Conservation (phyloP, 768 basidiomycete species). For the Sistotremastrum suecicum region DNA sequence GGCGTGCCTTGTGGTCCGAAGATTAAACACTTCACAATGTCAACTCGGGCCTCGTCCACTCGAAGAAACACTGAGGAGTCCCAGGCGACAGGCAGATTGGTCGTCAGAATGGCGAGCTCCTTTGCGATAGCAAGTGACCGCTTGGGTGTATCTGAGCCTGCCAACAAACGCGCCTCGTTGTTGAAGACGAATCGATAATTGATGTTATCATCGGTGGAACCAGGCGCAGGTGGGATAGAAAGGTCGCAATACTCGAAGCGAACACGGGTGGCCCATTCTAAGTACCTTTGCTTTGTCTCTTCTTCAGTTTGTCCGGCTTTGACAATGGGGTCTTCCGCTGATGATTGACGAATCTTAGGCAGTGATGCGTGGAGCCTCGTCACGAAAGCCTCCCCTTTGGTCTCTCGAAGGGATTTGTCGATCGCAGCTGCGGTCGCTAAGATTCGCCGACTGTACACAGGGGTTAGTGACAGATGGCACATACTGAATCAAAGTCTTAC, state of each 20-base stretch:
- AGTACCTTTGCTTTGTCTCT: slow-evolving; percentile 51
- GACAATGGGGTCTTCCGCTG: slow-evolving; percentile 25
- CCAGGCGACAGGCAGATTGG: slow-evolving; percentile 90
- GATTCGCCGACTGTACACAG: slow-evolving; percentile 42
- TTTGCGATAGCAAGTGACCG: slow-evolving; percentile 90
- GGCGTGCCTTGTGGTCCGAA: slow-evolving; percentile 92
- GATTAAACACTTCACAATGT: slow-evolving; percentile 83
- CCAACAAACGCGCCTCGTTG: slow-evolving; percentile 72
- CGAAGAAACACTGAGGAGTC: slow-evolving; percentile 87
- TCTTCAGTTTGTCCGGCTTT: slow-evolving; percentile 47
- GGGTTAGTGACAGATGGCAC: neutral
- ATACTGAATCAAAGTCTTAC: slow-evolving; percentile 6
- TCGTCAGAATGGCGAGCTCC: slow-evolving; percentile 90
- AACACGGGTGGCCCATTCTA: slow-evolving; percentile 70
- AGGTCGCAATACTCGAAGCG: slow-evolving; percentile 92
- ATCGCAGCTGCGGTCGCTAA: slow-evolving; percentile 71
- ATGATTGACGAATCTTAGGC: slow-evolving; percentile 51
- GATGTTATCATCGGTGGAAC: slow-evolving; percentile 32
- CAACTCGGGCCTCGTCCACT: slow-evolving; percentile 85
- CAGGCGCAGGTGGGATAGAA: slow-evolving; percentile 26
- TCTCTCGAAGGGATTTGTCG: slow-evolving; percentile 76
- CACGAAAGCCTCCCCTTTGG: slow-evolving; percentile 81
- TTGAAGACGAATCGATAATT: slow-evolving; percentile 77
- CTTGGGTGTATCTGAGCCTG: slow-evolving; percentile 78
- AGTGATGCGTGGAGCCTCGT: slow-evolving; percentile 60